Evolutionary conservation across 2,329 filamentous ascomycete species (phyloP).

Genomic region (Pochonia chlamydosporia): DNA sequence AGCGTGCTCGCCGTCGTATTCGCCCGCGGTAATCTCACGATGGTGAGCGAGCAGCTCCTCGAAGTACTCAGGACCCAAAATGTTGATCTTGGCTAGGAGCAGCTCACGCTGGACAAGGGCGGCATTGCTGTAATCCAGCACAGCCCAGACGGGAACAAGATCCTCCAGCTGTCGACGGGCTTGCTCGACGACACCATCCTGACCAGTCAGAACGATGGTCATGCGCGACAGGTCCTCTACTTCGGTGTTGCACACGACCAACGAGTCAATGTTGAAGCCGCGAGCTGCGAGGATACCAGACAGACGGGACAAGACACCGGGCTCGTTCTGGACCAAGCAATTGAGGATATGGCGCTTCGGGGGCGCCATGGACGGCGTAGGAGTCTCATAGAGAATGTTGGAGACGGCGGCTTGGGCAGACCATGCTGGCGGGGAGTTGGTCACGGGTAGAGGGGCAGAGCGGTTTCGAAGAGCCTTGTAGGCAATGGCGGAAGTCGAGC

Average conservation of each 20-base stretch:
- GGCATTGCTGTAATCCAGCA: slow-evolving; percentile 89
- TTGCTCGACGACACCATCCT: slow-evolving; percentile 96
- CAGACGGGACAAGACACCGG: slow-evolving; percentile 91
- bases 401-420: slow-evolving; percentile 93
- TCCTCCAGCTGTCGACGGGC: slow-evolving; percentile 93
- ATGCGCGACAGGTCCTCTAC: slow-evolving; percentile 95
- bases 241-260: slow-evolving; percentile 97
- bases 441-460: slow-evolving; percentile 76
- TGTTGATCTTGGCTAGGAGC: slow-evolving; percentile 92
- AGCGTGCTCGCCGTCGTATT: slow-evolving; percentile 38
- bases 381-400: slow-evolving; percentile 98
- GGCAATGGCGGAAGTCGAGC: slow-evolving; percentile 86
- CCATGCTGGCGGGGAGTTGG: slow-evolving; percentile 68
- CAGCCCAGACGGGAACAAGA: slow-evolving; percentile 95
- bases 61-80: slow-evolving; percentile 95
- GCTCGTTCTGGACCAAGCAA: slow-evolving; percentile 98
- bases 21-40: slow-evolving; percentile 67
- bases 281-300: slow-evolving; percentile 93
- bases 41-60: slow-evolving; percentile 95
- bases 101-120: slow-evolving; percentile 94
- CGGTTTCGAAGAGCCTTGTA: slow-evolving; percentile 96
- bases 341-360: slow-evolving; percentile 96
- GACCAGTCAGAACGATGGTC: slow-evolving; percentile 95
- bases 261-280: slow-evolving; percentile 97
- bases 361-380: slow-evolving; percentile 72